Base-by-base conservation (phyloP, 345 rosid genomes). In the Brassica cretica region DNA sequence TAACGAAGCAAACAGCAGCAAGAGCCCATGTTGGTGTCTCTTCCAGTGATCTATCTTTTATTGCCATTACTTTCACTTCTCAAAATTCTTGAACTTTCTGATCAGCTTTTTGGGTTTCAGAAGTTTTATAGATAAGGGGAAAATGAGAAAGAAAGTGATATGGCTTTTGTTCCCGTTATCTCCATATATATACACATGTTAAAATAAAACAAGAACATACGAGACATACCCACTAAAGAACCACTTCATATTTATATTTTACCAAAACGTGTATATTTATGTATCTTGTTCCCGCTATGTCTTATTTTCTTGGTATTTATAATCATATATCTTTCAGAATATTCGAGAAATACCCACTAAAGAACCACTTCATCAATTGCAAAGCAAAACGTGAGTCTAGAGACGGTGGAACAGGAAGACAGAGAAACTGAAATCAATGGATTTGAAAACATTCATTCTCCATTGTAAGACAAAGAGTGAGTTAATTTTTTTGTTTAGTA, bases 21-120 rank as follows among this genome's bases (percentile, higher is more conserved):
- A 94, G 87, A 25, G 98, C 93, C 98, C 98, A 94, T 7, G 98
- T 94, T 30, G 98, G 87, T 2, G 98, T 94, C 41, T 86, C 66
- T 73, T 87, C 90, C 60, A 94, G 32, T 39, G 90, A 62, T 18
- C 90, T 75, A 56, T 84, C 89, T 76, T 82, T 71, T 46, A 80
- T 5, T 9, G 79, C 80, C 83, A 80, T 80, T 70, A 55, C 1
- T 33, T 15, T 49, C 70, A 68, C 66, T 56, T 3, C 27, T 59
- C 60, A 69, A 55, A 68, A 68, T 32, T 56, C 27, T 14, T 44
- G 3, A 74, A 60, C 8, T 51, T 51, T 53, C 70, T 61, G 65
- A 66, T 8, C 6, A 72, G 69, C 64, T 15, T 32, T 32, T 72
- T 67, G 59, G 65, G 74, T 67, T 73, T 60, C 49, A 33, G 11